Conservation (phyloP, 129 eudicot genomes). For the Tanacetum coccineum region DNA sequence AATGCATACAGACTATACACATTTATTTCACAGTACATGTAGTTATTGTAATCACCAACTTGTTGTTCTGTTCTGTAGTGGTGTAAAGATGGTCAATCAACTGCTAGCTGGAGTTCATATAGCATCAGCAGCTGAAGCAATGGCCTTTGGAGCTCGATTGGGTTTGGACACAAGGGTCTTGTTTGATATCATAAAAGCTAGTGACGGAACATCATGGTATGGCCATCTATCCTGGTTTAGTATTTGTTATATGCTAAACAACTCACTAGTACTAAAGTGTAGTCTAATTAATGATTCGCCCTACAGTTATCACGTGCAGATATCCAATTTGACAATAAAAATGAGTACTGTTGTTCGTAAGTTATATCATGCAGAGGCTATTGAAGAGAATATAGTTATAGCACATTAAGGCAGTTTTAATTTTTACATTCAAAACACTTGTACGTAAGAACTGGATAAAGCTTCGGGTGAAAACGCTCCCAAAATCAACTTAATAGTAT, state of each 20-base stretch:
- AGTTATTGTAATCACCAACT: conserved; percentile 13
- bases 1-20: neutral
- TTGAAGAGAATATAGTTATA: no score
- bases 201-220: conserved; percentile 93
- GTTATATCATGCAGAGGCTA: no score
- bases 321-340: no score
- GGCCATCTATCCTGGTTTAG: conserved; percentile 20
- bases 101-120: conserved; percentile 99
- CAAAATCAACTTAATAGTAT: no score
- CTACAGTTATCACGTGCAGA: neutral
- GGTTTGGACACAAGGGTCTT: conserved; percentile 77
- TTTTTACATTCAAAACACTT: no score
- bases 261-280: neutral
- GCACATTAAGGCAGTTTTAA: no score
- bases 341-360: no score
- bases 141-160: conserved; percentile 96
- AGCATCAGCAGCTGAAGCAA: conserved; percentile 97
- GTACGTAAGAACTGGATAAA: no score
- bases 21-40: neutral
- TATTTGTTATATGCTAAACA: conserved; percentile 2
- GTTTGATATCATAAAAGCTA: conserved; percentile 64
- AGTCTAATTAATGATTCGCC: conserved; percentile 3
- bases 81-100: conserved; percentile 98
- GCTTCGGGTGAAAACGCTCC: no score
- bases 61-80: conserved; percentile 42